Percentiles rank a stretch among this genome's conserved stretches.
Conservation (phyloP, 768 basidiomycete genomes). For the Xerocomellus amylosporus region DNA sequence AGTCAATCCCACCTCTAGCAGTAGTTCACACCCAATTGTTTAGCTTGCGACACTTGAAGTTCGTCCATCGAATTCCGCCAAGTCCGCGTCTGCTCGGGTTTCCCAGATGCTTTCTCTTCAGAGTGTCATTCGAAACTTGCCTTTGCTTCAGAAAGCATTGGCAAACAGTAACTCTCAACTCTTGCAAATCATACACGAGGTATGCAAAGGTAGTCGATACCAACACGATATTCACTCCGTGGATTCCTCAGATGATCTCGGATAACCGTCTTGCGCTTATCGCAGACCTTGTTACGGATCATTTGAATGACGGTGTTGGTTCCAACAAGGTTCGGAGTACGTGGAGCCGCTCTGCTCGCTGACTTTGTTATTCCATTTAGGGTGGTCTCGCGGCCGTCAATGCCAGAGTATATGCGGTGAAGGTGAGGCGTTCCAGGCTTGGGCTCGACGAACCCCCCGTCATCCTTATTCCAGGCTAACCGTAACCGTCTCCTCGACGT, state of each 20-base stretch:
- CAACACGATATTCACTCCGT: background rate
- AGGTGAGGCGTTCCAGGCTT: slow-evolving; percentile 34
- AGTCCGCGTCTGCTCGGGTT: slow-evolving; percentile 66
- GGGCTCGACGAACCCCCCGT: background rate
- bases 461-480: slow-evolving; percentile 50
- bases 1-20: background rate
- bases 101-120: slow-evolving; percentile 79
- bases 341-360: background rate
- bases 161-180: slow-evolving; percentile 56
- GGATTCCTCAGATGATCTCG: slow-evolving; percentile 55
- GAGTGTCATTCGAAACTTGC: slow-evolving; percentile 64
- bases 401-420: slow-evolving; percentile 86
- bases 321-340: slow-evolving; percentile 51
- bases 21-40: background rate
- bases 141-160: slow-evolving; percentile 61
- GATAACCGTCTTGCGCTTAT: slow-evolving; percentile 71
- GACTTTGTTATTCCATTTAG: slow-evolving; percentile 33
- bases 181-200: slow-evolving; percentile 59
- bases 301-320: slow-evolving; percentile 70
- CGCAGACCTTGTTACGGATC: slow-evolving; percentile 52
- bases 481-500: slow-evolving; percentile 86
- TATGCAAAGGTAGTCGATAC: slow-evolving; percentile 23
- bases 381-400: slow-evolving; percentile 73
- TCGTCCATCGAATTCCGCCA: slow-evolving; percentile 50
- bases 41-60: slow-evolving; percentile 69